Conservation (phyloP, 495 filamentous ascomycete species). For the Lophiostoma macrostomum region DNA sequence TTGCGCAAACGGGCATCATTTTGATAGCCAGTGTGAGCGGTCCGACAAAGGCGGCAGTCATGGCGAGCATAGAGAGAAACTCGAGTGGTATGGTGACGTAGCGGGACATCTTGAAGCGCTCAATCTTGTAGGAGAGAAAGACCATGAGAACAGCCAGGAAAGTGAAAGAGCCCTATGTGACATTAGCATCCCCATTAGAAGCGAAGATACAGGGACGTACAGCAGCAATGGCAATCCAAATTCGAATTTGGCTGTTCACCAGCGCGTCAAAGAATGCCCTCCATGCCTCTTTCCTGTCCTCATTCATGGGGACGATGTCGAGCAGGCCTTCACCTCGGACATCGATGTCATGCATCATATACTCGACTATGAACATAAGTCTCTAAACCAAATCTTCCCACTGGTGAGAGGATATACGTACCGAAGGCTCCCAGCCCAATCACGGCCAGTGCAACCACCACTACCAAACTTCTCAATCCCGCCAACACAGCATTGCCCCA, state of each 20-base stretch:
- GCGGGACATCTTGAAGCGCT: conserved; percentile 1
- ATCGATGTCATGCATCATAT: conserved; percentile 16
- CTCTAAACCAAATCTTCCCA: background rate
- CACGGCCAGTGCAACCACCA: conserved; percentile 7
- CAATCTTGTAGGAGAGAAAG: conserved; percentile 9
- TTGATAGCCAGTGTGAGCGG: conserved; percentile 11
- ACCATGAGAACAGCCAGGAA: conserved; percentile 8
- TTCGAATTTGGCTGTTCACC: conserved; percentile 10
- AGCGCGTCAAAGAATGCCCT: conserved; percentile 11
- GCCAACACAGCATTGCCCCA: conserved; percentile 1
- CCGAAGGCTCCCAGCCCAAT: conserved; percentile 20
- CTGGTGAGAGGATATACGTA: conserved; percentile 1
- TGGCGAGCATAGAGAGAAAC: conserved; percentile 18
- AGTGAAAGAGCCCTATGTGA: conserved; percentile 10
- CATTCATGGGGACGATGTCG: background rate
- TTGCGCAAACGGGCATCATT: background rate
- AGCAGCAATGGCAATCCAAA: conserved; percentile 20
- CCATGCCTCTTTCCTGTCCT: conserved; percentile 6
- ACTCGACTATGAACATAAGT: background rate
- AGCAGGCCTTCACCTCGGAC: conserved; percentile 9
- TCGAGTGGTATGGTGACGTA: conserved; percentile 18
- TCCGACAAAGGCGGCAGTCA: conserved; percentile 15
- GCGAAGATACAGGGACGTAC: background rate
- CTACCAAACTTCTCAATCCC: conserved; percentile 13
- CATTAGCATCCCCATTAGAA: background rate